Base-by-base conservation (phyloP, 169 alveolate genomes). In the Sarcocystis neurona region DNA sequence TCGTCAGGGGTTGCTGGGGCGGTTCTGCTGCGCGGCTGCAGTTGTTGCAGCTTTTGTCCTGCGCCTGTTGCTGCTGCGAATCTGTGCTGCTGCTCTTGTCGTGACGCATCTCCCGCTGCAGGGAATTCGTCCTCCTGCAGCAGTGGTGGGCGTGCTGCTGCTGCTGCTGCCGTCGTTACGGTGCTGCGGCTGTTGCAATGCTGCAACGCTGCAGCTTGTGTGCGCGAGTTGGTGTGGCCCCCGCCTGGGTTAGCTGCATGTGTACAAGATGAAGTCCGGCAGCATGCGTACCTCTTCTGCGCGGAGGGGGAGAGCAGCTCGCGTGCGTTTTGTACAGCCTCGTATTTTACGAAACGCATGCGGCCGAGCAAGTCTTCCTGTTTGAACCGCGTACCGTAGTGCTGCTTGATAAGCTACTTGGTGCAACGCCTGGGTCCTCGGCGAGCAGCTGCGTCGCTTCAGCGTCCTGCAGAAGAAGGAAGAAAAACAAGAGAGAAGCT, bases 321-420 rank as follows among this genome's bases (percentile, higher is more conserved):
- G 80, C 32, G 94, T 91, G 18, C 94, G 95, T 27, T 89, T 91
- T 27, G 95, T 93, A 56, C 93, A 88, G 18, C 93, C 93, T 75
- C 91, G 88, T 39, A 93, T 93, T 70, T 84, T 84, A 53, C 95
- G 93, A 77, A 93, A 93, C 78, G 87, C 74, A 56, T 88, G 95
- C 44, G 89, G 48, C 30, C 92, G 84, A n/a, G 89, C 89, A 48
- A 91, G 87, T 5, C 91, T 90, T 20, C 92, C 92, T 43, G 94
- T 89, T 82, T 91, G 91, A 39, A 91, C 89, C 37, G 93, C 95
- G 75, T 93, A 93, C 66, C 90, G 91, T 89, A 93, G 50, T 23
- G 95, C 93, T 56, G 93, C 94, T 92, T 91, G 94, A 77, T 91
- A 93, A 4, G 95, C 93, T 2, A 92, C 90, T 77, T 93, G 95